Evolutionary conservation across 2,329 filamentous ascomycete species (phyloP).

Genomic region (Dactylonectria macrodidyma): DNA sequence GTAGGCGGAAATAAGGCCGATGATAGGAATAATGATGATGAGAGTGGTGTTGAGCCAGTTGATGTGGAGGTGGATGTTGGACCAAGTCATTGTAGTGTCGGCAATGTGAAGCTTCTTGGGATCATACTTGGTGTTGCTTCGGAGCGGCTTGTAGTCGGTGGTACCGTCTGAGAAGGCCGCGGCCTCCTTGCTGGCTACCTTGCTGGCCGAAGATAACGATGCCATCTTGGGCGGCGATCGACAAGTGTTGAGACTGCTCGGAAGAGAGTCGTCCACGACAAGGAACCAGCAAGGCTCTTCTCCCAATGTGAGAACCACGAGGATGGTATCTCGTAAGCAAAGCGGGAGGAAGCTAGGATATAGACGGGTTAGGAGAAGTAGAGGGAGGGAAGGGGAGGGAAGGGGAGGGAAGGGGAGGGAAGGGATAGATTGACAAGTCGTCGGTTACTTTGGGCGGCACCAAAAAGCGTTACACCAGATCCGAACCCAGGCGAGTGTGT

Average conservation of each 20-base stretch:
- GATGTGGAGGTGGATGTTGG: too few species aligned
- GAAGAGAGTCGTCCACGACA: slow-evolving; percentile 2
- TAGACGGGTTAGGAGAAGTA: background rate
- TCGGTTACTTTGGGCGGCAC: background rate
- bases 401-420: background rate
- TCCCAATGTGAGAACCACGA: slow-evolving; percentile 3
- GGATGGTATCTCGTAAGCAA: background rate
- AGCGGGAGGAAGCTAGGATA: slow-evolving; percentile 2
- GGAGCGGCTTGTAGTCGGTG: too few species aligned
- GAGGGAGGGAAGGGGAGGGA: too few species aligned
- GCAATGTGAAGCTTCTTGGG: too few species aligned
- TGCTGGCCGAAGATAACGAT: slow-evolving; percentile 57
- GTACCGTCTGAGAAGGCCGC: too few species aligned
- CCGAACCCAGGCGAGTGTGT: slow-evolving; percentile 4
- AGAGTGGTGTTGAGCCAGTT: too few species aligned
- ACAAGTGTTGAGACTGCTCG: slow-evolving; percentile 69
- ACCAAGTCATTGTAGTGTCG: too few species aligned
- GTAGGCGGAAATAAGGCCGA: too few species aligned
- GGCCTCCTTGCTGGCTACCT: too few species aligned
- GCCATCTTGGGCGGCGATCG: slow-evolving; percentile 78
- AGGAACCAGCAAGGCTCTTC: slow-evolving; percentile 12
- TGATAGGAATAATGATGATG: too few species aligned
- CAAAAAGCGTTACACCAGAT: slow-evolving; percentile 6
- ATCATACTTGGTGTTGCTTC: too few species aligned
- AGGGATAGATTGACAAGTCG: slow-evolving; percentile 4